Percentiles rank a stretch among this genome's conserved stretches.
phyloP scores from a whole-genome alignment of 352 stramenopile genomes.

The Blastocystis sp. region DNA sequence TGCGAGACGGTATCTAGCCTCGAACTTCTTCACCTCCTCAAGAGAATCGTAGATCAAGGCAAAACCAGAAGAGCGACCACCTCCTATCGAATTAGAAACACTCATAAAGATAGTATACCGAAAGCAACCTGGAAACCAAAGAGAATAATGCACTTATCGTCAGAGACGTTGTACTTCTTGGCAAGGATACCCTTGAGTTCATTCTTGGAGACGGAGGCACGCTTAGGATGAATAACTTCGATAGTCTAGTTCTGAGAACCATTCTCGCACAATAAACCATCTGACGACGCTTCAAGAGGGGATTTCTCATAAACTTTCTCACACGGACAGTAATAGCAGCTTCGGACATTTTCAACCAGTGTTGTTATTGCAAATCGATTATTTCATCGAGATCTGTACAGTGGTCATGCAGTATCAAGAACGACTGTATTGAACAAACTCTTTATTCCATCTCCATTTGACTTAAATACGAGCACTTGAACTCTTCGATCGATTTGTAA shows the following conservation, averaged over 20 bases:
- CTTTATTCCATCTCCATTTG: slow-evolving; percentile 7
- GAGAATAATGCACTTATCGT: slow-evolving; percentile 62
- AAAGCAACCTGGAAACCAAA: slow-evolving; percentile 61
- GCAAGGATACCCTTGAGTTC: slow-evolving; percentile 63
- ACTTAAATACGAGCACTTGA: not conserved
- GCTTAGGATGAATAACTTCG: slow-evolving; percentile 8
- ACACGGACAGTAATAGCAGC: slow-evolving; percentile 60
- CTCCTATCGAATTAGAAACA: not conserved
- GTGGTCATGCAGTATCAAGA: slow-evolving; percentile 28
- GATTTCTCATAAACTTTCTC: slow-evolving; percentile 62
- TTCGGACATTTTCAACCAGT: slow-evolving; percentile 58
- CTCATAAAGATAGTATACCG: not conserved
- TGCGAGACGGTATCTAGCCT: slow-evolving; percentile 57
- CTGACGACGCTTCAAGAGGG: slow-evolving; percentile 59
- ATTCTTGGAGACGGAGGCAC: slow-evolving; percentile 61
- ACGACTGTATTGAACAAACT: slow-evolving; percentile 3
- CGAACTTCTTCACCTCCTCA: slow-evolving; percentile 60
- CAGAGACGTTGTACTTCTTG: slow-evolving; percentile 60
- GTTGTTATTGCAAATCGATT: slow-evolving; percentile 21
- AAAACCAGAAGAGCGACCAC: slow-evolving; percentile 55
- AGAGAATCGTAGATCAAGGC: slow-evolving; percentile 61
- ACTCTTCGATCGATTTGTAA: slow-evolving; percentile 5
- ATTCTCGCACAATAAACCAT: not conserved
- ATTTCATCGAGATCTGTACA: not conserved
- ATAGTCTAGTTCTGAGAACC: not conserved